phyloP scores from a whole-genome alignment of 2,329 filamentous ascomycete genomes.

The Helotiales sp. region DNA sequence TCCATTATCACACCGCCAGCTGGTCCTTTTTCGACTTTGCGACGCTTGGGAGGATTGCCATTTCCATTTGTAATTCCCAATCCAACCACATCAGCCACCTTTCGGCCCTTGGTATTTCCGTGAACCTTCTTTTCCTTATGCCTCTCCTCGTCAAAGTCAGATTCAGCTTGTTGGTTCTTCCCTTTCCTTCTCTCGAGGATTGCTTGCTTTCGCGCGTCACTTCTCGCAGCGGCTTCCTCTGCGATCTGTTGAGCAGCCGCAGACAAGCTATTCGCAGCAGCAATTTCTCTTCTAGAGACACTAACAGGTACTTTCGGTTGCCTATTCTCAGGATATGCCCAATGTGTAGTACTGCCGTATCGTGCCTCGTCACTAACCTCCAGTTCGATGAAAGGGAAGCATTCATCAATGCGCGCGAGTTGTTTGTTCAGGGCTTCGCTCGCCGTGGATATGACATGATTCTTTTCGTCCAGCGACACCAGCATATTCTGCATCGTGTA shows the following conservation, averaged over 20 bases:
- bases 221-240: conserved; percentile 81
- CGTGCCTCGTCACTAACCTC: conserved; percentile 96
- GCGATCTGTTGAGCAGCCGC: conserved; percentile 79
- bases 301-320: conserved; percentile 69
- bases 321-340: conserved; percentile 92
- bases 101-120: conserved; percentile 66
- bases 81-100: conserved; percentile 64
- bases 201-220: conserved; percentile 83
- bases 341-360: conserved; percentile 88
- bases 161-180: conserved; percentile 67
- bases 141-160: conserved; percentile 74
- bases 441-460: conserved; percentile 91
- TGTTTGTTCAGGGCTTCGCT: conserved; percentile 89
- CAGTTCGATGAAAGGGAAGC: conserved; percentile 82
- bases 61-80: conserved; percentile 69
- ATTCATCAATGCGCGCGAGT: conserved; percentile 80
- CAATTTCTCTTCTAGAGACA: conserved; percentile 77
- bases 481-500: conserved; percentile 83
- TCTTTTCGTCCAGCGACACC: conserved; percentile 93
- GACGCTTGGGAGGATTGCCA: conserved; percentile 69
- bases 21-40: conserved; percentile 70
- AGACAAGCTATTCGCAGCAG: conserved; percentile 69
- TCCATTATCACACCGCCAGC: conserved; percentile 62
- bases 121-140: conserved; percentile 65
- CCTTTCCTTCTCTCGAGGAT: conserved; percentile 74